Evolutionary conservation across 805 yeast genomes (phyloP).

Genomic region (Candida wancherniae): DNA sequence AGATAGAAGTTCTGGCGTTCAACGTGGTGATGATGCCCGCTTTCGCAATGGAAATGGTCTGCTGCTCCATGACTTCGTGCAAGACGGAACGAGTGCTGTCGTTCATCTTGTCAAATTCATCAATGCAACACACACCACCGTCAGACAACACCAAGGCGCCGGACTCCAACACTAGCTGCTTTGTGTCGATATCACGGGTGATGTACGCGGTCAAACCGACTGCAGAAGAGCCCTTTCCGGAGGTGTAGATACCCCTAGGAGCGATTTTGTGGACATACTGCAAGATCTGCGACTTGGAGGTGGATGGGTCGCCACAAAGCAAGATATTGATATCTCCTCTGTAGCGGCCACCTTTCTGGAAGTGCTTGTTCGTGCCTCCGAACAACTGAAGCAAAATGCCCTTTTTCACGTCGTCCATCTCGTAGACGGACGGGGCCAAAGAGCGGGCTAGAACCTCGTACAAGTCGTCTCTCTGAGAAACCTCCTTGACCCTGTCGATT

Average conservation of each 20-base stretch:
- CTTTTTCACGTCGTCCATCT: slow-evolving; percentile 94
- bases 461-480: slow-evolving; percentile 66
- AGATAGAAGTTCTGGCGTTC: slow-evolving; percentile 91
- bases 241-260: slow-evolving; percentile 96
- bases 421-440: slow-evolving; percentile 94
- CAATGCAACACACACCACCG: slow-evolving; percentile 98
- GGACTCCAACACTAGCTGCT: slow-evolving; percentile 86
- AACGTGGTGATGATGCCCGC: slow-evolving; percentile 97
- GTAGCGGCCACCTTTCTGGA: slow-evolving; percentile 86
- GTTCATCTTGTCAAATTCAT: slow-evolving; percentile 97
- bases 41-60: slow-evolving; percentile 95
- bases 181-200: slow-evolving; percentile 90
- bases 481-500: slow-evolving; percentile 54
- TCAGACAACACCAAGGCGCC: slow-evolving; percentile 96
- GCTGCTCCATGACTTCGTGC: slow-evolving; percentile 99
- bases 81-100: slow-evolving; percentile 91
- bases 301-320: slow-evolving; percentile 97
- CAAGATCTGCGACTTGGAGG: slow-evolving; percentile 90
- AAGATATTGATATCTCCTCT: slow-evolving; percentile 93
- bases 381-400: slow-evolving; percentile 89
- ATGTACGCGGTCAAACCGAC: slow-evolving; percentile 98
- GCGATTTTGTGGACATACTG: slow-evolving; percentile 97
- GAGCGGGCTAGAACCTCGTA: slow-evolving; percentile 86
- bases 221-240: slow-evolving; percentile 98
- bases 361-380: slow-evolving; percentile 91